Evolutionary conservation across 2,329 filamentous ascomycete genomes (phyloP), one percentile per base, ranked within the genome.

Genomic region (Exophiala sideris): DNA sequence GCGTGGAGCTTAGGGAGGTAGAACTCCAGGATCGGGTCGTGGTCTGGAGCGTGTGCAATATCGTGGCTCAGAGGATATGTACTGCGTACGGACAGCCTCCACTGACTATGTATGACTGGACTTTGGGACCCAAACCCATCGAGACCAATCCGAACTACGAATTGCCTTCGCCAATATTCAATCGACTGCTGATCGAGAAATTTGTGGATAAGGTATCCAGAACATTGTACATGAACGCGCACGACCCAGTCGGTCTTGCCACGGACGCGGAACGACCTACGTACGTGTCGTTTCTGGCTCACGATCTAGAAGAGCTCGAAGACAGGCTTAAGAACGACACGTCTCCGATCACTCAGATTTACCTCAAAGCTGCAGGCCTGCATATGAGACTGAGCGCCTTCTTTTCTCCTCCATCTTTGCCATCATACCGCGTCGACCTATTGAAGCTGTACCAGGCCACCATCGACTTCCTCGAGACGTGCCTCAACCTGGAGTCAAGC

Each of bases 21-120:
- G 83, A 86, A 58, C 75, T 86, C 55, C 77, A 78, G 46, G 84
- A 87, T 66, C 78, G 84, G 41, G 76, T 86, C 34, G 77, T 81
- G 59, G 87, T 84, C 1, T 87, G 84, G 84, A 82, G 82, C 2
- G 78, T 83, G 21, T 85, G 84, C 69, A 87, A 87, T 64, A 80
- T 85, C 58, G 83, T 86, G 46, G 82, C 83, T 14, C 83, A 87
- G 63, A 81, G 81, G 48, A 82, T 86, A 54, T 82, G 82, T 12
- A 86, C 82, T n/a, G 82, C 82, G n/a, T 82, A 85, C 65, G 84
- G 84, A 9, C 82, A 86, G 65, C 84, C 84, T 14, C 80, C 84
- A 12, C 79, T 80, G 57, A 85, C 79, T 34, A 72, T 77, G 48
- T 86, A 79, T 67, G 84, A 80, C 64, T 85, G 75, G 72, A 85